Percentiles rank a stretch among this genome's conserved stretches.
phyloP scores from a whole-genome alignment of 192 early-diverging fungal genomes.

The Coemansia sp. region DNA sequence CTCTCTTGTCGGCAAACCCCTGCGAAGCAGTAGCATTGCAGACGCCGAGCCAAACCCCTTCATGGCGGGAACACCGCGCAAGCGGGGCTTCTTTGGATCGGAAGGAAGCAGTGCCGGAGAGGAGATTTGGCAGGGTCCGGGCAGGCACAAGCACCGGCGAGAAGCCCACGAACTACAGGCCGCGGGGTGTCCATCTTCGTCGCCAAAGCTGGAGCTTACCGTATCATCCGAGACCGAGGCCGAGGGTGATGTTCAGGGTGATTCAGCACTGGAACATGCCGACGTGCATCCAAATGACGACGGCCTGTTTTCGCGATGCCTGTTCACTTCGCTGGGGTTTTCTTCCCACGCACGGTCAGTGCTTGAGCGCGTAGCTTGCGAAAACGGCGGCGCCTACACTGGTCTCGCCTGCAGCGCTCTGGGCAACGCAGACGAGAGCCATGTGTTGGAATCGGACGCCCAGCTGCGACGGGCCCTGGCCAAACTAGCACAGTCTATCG shows the following conservation, averaged over 20 bases:
- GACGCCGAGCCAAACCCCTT: conserved; percentile 8
- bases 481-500: not conserved
- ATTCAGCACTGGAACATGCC: too few species aligned
- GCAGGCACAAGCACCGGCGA: not conserved
- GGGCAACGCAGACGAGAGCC: not conserved
- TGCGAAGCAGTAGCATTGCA: conserved; percentile 2
- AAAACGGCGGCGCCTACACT: conserved; percentile 20
- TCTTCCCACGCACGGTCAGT: not conserved
- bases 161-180: not conserved
- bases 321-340: conserved; percentile 33
- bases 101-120: not conserved
- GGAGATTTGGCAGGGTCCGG: too few species aligned
- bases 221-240: not conserved
- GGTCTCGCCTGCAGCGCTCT: conserved; percentile 2
- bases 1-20: conserved; percentile 2
- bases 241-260: not conserved
- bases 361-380: conserved; percentile 11
- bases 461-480: not conserved
- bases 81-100: not conserved
- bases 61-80: not conserved
- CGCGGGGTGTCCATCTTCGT: too few species aligned
- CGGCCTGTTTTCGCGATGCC: conserved; percentile 19
- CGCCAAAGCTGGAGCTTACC: too few species aligned
- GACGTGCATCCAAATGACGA: too few species aligned
- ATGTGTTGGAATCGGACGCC: not conserved